phyloP scores from a whole-genome alignment of 192 early-diverging fungal species.

The Helicostylum pulchrum region DNA sequence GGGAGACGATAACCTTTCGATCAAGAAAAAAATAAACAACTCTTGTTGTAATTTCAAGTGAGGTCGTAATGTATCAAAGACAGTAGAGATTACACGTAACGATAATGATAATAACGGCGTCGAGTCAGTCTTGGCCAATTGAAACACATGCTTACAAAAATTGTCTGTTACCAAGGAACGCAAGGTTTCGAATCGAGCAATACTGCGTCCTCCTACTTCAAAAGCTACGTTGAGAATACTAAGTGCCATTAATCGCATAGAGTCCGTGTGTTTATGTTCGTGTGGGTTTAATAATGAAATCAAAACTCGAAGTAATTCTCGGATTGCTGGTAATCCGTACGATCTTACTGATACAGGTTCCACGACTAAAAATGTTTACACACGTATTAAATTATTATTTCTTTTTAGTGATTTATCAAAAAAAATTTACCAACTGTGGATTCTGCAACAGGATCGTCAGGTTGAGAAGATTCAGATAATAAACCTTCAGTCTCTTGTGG shows the following conservation, averaged over 20 bases:
- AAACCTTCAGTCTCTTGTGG: neutral
- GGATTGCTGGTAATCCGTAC: conserved; percentile 83
- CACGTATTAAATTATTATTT: too few species aligned
- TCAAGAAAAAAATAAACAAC: conserved; percentile 64
- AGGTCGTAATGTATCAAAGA: conserved; percentile 66
- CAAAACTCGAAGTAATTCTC: conserved; percentile 87
- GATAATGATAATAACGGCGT: conserved; percentile 59
- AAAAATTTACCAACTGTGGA: neutral
- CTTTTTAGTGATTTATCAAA: neutral
- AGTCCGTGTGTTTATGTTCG: conserved; percentile 90
- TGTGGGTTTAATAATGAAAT: conserved; percentile 87
- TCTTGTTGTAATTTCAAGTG: conserved; percentile 79
- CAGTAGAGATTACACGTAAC: conserved; percentile 60
- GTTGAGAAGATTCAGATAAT: neutral
- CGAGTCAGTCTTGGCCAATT: conserved; percentile 55
- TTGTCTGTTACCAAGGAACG: conserved; percentile 76
- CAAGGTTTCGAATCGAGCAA: conserved; percentile 60
- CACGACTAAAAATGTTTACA: neutral
- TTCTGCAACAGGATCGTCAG: neutral
- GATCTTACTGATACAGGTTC: conserved; percentile 30
- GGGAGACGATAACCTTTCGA: conserved; percentile 50
- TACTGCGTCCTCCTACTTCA: conserved; percentile 79
- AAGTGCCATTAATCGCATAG: conserved; percentile 87
- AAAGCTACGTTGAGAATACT: conserved; percentile 83
- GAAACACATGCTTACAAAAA: conserved; percentile 83